Conservation (phyloP, 257 asterid species). For the Prunella vulgaris region DNA sequence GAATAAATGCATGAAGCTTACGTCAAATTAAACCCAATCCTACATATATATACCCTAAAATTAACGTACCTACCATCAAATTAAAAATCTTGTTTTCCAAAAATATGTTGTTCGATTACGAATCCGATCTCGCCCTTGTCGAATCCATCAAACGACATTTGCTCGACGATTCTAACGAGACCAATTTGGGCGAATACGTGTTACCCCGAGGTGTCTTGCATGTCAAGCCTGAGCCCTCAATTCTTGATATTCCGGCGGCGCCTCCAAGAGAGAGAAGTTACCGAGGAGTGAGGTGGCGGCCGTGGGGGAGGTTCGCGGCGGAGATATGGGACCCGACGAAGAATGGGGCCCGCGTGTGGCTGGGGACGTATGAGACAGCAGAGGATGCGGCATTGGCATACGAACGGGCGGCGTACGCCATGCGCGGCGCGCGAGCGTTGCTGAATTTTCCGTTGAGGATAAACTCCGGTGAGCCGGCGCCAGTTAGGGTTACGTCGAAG, state of each 20-base stretch:
- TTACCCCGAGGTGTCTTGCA: too few relatives aligned
- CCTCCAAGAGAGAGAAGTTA: conserved; percentile 21
- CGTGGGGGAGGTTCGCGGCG: conserved; percentile 47
- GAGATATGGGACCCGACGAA: not conserved
- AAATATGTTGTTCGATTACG: conserved; percentile 12
- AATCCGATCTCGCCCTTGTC: conserved; percentile 27
- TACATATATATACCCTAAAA: not conserved
- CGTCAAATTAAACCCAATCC: not conserved
- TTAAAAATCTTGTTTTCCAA: too few relatives aligned
- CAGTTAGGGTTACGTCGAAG: conserved; percentile 27
- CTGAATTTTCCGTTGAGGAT: conserved; percentile 37
- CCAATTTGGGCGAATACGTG: too few relatives aligned
- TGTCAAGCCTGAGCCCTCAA: too few relatives aligned
- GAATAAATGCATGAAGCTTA: too few relatives aligned
- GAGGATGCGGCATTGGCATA: conserved; percentile 31
- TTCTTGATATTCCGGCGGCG: not conserved
- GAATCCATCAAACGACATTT: not conserved
- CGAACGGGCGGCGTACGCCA: conserved; percentile 31
- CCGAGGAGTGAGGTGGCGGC: conserved; percentile 37
- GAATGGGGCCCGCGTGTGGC: too few relatives aligned
- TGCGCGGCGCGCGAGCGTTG: conserved; percentile 36
- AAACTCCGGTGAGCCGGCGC: conserved; percentile 39
- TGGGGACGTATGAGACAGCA: too few relatives aligned
- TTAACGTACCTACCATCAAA: too few relatives aligned
- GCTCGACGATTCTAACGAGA: conserved; percentile 26